These are phyloP conservation scores for Elaeagnus macrophylla DNA, from an alignment of 306 rosid genomes.

Conservation along the genomic window DNA sequence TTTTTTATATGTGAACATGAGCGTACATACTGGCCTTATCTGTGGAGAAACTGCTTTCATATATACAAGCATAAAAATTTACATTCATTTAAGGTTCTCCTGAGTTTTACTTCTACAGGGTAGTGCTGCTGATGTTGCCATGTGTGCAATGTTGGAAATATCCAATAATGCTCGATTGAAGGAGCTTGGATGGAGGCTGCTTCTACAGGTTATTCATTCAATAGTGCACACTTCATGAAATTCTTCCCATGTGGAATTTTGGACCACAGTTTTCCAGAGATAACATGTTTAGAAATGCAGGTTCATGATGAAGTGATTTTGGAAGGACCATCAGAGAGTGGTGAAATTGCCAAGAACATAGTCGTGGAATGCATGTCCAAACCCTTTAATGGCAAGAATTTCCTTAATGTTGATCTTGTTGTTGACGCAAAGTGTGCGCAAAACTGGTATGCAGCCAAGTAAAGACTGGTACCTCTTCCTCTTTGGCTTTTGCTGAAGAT, in stretches of 20 bases:
- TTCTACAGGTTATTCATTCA: conserved; percentile 56
- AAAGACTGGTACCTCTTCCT: conserved; percentile 5
- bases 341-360: conserved; percentile 74
- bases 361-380: conserved; percentile 85
- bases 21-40: too few species aligned
- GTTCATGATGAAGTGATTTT: conserved; percentile 94
- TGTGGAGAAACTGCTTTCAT: too few species aligned
- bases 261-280: conserved; percentile 1
- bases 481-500: too few species aligned
- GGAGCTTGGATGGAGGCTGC: conserved; percentile 90
- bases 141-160: conserved; percentile 96
- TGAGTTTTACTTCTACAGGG: conserved; percentile 52
- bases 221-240: not conserved
- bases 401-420: conserved; percentile 65
- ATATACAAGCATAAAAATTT: too few species aligned
- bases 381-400: conserved; percentile 65
- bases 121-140: conserved; percentile 97
- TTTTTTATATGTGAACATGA: not conserved
- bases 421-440: conserved; percentile 90
- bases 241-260: not conserved
- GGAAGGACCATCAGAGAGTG: conserved; percentile 88
- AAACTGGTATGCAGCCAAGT: conserved; percentile 81
- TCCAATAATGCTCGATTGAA: conserved; percentile 44
- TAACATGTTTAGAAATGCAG: conserved; percentile 27
- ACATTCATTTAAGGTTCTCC: not conserved